Conservation (phyloP, 352 stramenopile genomes). For the Globisporangium camurandrum region DNA sequence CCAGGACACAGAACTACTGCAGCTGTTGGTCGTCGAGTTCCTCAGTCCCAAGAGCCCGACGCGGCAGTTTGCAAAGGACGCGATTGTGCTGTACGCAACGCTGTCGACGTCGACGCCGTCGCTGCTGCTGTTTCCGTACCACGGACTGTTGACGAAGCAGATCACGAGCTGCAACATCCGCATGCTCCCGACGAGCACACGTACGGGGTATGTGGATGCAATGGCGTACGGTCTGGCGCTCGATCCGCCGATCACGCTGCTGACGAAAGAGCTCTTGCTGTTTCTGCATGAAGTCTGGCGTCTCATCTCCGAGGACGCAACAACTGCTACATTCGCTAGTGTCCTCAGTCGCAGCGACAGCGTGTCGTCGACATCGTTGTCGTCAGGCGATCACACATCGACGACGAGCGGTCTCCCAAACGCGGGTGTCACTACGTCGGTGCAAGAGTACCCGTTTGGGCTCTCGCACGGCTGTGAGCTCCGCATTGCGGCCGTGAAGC, state of each 20-base stretch:
- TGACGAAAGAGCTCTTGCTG: constrained; percentile 81
- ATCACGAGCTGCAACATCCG: constrained; percentile 75
- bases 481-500: constrained; percentile 80
- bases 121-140: constrained; percentile 72
- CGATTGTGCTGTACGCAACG: constrained; percentile 48
- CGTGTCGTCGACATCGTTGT: constrained; percentile 16
- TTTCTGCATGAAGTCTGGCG: constrained; percentile 85
- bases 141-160: constrained; percentile 80
- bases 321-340: too few relatives aligned
- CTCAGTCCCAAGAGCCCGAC: constrained; percentile 67
- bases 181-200: constrained; percentile 55
- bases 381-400: constrained; percentile 13
- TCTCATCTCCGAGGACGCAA: constrained; percentile 68
- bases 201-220: constrained; percentile 78
- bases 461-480: constrained; percentile 76
- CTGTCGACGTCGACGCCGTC: constrained; percentile 55
- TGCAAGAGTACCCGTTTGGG: constrained; percentile 84
- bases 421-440: constrained; percentile 33
- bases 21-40: constrained; percentile 85
- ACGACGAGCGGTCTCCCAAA: constrained; percentile 6
- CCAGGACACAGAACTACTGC: constrained; percentile 80
- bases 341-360: constrained; percentile 15
- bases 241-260: constrained; percentile 66
- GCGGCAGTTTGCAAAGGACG: constrained; percentile 62
- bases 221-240: constrained; percentile 76